Conservation (phyloP, 1,139 yeast genomes). For the Geotrichum cucujoidarum region DNA sequence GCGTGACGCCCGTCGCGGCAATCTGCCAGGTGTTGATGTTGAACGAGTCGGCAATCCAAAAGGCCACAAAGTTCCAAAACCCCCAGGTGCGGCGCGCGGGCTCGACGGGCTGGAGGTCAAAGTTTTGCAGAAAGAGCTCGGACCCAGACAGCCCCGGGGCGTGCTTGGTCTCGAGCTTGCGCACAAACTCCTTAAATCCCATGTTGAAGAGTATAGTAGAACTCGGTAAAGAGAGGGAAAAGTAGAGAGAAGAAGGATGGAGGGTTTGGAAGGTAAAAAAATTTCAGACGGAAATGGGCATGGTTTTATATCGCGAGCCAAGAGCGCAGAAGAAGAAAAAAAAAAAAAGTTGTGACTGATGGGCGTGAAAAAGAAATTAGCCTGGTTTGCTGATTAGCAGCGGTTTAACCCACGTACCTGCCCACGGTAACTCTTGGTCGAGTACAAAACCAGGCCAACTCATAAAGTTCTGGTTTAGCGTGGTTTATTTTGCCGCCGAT, state of each 20-base stretch:
- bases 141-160: conserved; percentile 24
- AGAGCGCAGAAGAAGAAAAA: too few species aligned
- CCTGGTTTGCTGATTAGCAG: too few species aligned
- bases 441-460: too few species aligned
- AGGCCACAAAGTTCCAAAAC: conserved; percentile 72
- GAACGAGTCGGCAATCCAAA: conserved; percentile 85
- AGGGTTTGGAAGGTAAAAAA: too few species aligned
- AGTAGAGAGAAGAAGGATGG: neutral
- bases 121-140: conserved; percentile 48
- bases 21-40: conserved; percentile 89
- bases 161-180: conserved; percentile 23
- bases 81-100: conserved; percentile 62
- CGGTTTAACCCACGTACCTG: too few species aligned
- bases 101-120: conserved; percentile 75
- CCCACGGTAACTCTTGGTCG: too few species aligned
- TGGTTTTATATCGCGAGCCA: too few species aligned
- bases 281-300: too few species aligned
- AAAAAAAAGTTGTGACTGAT: too few species aligned
- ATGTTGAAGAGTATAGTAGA: neutral
- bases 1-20: conserved; percentile 73
- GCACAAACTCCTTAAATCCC: conserved; percentile 16
- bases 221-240: neutral
- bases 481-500: too few species aligned
- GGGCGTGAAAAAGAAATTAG: too few species aligned
- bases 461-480: too few species aligned